Evolutionary conservation across 768 basidiomycete species (phyloP), one percentile per base, ranked within the genome.

Genomic region (Lenzites betulinus): DNA sequence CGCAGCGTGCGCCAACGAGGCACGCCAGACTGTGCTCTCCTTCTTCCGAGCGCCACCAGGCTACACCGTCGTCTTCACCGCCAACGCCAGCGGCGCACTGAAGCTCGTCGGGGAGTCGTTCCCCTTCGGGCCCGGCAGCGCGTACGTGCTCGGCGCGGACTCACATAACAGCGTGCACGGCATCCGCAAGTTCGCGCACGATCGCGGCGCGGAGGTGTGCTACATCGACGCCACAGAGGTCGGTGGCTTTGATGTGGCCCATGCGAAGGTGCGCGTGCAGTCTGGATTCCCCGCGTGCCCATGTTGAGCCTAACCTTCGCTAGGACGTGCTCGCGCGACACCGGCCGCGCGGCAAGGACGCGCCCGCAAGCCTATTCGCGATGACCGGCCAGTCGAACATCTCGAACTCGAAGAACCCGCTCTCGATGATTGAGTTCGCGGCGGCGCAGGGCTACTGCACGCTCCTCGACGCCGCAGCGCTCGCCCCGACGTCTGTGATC

Each of bases 101-200:
- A 93, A 92, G 68, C 80, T 94, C 33, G 81, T 93, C 41, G 92
- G 91, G 35, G 92, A 94, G 72, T 78, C 90, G 0, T 94, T 86
- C 66, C 89, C 88, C 0, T 93, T 92, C 67, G 71, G 69, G 4
- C 75, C 75, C 39, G 81, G 78, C n/a, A 82, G 85, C 51, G 73
- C 72, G 47, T 87, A 85, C 67, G 81, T 93, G 51, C 83, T 93
- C 56, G 83, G 88, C 20, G 79, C 81, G 16, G 92, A 94, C 73
- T 88, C 89, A 7, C 92, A 94, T 71, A 93, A 92, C 67, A 92
- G 89, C 62, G 86, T 93, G 20, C 88, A 93, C 65, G 91, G 91
- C 9, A 88, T 93, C 60, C 81, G 92, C 43, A 80, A 89, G 73
- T 93, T 83, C 67, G 90, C 90, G 0, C 69, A 70, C 13, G 72